phyloP scores from a whole-genome alignment of 2,329 filamentous ascomycete genomes.

The Dactylellina haptotyla region DNA sequence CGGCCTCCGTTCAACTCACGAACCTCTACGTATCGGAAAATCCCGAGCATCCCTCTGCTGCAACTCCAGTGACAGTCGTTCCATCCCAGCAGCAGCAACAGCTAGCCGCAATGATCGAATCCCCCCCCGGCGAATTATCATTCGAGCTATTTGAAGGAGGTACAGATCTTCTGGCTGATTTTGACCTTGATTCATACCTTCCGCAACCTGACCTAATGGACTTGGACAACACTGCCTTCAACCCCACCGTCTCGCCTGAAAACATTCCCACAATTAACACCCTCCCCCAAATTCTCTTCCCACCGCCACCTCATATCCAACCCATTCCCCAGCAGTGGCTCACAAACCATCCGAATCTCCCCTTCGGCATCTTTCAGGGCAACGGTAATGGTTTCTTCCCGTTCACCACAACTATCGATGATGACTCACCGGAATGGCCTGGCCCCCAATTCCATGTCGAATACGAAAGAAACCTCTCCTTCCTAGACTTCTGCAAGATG shows the following conservation, averaged over 20 bases:
- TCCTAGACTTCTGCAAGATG: conserved; percentile 48
- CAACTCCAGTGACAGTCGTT: background rate
- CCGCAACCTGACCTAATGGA: conserved; percentile 45
- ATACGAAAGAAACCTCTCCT: conserved; percentile 50
- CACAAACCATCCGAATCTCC: conserved; percentile 37
- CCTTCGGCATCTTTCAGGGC: conserved; percentile 41
- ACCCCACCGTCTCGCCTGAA: conserved; percentile 19
- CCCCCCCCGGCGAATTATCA: conserved; percentile 15
- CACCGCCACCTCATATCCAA: conserved; percentile 48
- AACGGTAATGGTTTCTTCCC: conserved; percentile 39
- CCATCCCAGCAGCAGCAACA: background rate
- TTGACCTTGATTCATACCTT: conserved; percentile 39
- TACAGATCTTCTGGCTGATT: conserved; percentile 23
- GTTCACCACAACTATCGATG: conserved; percentile 39
- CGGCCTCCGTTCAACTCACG: background rate
- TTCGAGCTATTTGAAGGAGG: conserved; percentile 26
- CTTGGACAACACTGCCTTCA: conserved; percentile 42
- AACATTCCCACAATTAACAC: conserved; percentile 27
- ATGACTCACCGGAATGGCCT: conserved; percentile 51
- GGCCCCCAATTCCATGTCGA: conserved; percentile 46
- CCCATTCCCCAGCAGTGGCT: conserved; percentile 47
- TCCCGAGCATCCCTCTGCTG: background rate
- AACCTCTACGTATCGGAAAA: background rate
- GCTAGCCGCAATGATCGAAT: background rate
- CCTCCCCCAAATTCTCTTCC: conserved; percentile 29